phyloP scores from a whole-genome alignment of 2,329 filamentous ascomycete species.

The Fonsecaea monophora region DNA sequence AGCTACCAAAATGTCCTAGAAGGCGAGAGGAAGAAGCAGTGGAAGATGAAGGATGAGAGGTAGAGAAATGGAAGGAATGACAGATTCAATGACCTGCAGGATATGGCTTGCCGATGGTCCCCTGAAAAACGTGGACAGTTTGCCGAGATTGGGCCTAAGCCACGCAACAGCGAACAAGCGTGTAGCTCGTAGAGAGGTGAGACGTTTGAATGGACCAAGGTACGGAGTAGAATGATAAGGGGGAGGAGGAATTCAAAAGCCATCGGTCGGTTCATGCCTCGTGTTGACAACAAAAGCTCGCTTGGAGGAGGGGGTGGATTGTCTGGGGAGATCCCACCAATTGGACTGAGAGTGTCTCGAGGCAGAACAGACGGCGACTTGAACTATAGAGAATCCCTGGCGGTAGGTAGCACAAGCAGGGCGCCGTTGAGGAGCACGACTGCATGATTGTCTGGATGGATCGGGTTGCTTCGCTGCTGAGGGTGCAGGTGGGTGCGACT shows the following conservation, averaged over 20 bases:
- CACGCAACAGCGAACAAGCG: constrained; percentile 8
- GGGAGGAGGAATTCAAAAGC: not conserved
- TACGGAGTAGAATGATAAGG: constrained; percentile 8
- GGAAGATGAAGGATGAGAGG: constrained; percentile 8
- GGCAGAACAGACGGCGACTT: constrained; percentile 11
- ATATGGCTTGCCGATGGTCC: constrained; percentile 17
- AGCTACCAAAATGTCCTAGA: not conserved
- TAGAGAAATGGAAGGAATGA: constrained; percentile 11
- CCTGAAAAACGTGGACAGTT: constrained; percentile 17
- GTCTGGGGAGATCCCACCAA: constrained; percentile 14
- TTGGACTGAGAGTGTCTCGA: not conserved
- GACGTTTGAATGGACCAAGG: not conserved
- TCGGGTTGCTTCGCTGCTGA: not conserved
- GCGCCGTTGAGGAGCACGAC: not conserved
- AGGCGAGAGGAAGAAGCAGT: not conserved
- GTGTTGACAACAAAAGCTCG: not conserved
- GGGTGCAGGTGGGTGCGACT: not conserved
- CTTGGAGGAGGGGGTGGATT: not conserved
- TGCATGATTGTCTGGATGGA: not conserved
- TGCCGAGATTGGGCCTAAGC: constrained; percentile 14
- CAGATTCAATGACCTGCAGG: not conserved
- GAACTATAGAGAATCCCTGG: constrained; percentile 2
- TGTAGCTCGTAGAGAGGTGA: not conserved
- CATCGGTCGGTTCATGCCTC: constrained; percentile 1
- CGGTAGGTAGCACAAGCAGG: not conserved